These are phyloP conservation scores for Hippophae tibetana DNA, from an alignment of 306 rosid genomes.

Conservation along the genomic window DNA sequence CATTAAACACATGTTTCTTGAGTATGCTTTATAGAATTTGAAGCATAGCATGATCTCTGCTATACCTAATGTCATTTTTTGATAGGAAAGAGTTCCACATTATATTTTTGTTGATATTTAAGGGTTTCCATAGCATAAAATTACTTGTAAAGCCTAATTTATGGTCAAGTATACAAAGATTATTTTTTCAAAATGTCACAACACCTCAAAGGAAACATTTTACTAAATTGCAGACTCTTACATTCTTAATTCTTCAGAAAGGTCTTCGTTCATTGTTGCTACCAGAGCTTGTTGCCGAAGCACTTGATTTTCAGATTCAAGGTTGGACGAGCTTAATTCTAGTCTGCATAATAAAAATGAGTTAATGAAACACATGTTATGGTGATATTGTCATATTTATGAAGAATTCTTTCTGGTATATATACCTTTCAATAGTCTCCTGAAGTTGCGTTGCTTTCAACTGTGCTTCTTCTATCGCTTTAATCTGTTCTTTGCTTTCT, in stretches of 20 bases:
- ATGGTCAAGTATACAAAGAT: no score
- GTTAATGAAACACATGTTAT: conserved; percentile 22
- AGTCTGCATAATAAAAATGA: conserved; percentile 33
- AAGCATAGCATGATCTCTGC: no score
- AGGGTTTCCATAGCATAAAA: no score
- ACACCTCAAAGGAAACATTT: neutral
- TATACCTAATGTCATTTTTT: no score
- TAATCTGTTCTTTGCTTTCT: conserved; percentile 44
- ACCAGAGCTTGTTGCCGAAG: conserved; percentile 79
- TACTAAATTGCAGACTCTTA: conserved; percentile 21
- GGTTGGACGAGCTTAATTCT: conserved; percentile 62
- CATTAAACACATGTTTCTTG: no score
- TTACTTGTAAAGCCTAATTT: no score
- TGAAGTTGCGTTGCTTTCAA: conserved; percentile 55
- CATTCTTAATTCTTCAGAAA: conserved; percentile 59
- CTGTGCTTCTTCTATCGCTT: conserved; percentile 71
- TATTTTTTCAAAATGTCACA: neutral
- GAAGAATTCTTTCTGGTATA: conserved; percentile 19
- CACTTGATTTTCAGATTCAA: conserved; percentile 81
- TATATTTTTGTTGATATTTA: no score
- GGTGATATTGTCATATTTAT: conserved; percentile 8
- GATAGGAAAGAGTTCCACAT: no score
- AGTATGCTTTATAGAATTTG: no score
- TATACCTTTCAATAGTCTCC: conserved; percentile 68
- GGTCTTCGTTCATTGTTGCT: conserved; percentile 58